Percentiles rank a stretch among this genome's conserved stretches.
Conservation (phyloP, 2,329 filamentous ascomycete genomes). For the Cladosporium austrohemisphaericum region DNA sequence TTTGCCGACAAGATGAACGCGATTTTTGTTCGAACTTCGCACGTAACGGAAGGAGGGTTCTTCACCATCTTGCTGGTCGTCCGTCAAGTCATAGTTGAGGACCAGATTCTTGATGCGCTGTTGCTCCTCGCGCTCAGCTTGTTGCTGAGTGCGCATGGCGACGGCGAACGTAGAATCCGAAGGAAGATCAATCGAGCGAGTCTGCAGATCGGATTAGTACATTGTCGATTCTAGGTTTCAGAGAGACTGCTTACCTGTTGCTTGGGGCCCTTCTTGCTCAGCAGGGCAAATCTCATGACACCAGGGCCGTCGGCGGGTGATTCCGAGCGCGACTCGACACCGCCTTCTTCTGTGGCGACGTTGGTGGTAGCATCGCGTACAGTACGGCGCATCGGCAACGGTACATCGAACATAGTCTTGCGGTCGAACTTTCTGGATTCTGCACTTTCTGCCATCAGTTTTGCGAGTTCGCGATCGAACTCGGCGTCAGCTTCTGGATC, state of each 20-base stretch:
- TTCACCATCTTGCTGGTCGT: constrained; percentile 72
- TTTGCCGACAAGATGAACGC: constrained; percentile 40
- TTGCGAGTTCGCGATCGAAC: constrained; percentile 95
- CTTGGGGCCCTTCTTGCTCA: constrained; percentile 93
- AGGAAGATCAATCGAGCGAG: constrained; percentile 82
- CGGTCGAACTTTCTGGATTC: constrained; percentile 95
- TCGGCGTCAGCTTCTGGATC: constrained; percentile 95
- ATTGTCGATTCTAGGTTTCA: not conserved
- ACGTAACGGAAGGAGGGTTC: constrained; percentile 39
- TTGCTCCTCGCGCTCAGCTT: constrained; percentile 92
- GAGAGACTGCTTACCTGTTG: constrained; percentile 66
- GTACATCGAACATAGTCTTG: constrained; percentile 92
- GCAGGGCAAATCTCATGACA: constrained; percentile 94
- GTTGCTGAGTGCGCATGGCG: constrained; percentile 92
- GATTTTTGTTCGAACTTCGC: constrained; percentile 47
- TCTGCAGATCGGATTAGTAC: constrained; percentile 50
- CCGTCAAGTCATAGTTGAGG: constrained; percentile 89
- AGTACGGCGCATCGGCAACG: constrained; percentile 75
- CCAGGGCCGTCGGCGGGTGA: constrained; percentile 36
- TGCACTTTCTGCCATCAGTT: constrained; percentile 96
- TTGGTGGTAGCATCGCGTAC: constrained; percentile 54
- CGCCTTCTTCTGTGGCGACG: constrained; percentile 39
- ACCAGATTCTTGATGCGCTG: constrained; percentile 98
- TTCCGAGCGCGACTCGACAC: constrained; percentile 38
- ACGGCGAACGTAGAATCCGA: constrained; percentile 92